Evolutionary conservation across 257 asterid species (phyloP).

Genomic region (Solanum chaucha): DNA sequence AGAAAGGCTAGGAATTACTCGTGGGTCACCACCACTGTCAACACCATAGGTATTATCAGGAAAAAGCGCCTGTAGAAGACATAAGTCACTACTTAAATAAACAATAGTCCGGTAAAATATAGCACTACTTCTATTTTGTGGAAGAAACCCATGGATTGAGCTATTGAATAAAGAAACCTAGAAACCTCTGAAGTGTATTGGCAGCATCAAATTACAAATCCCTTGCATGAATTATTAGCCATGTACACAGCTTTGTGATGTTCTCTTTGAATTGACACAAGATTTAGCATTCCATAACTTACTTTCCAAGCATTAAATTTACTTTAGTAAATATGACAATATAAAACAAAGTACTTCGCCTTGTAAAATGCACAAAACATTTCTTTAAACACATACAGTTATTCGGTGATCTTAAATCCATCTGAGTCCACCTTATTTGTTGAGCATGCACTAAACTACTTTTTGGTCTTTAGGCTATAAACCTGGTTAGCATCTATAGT

Average conservation of each 20-base stretch:
- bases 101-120: background rate
- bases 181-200: background rate
- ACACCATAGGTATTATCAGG: slow-evolving; percentile 96
- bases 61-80: slow-evolving; percentile 66
- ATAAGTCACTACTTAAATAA: background rate
- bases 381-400: background rate
- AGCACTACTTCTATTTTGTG: background rate
- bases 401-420: background rate
- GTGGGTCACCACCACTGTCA: slow-evolving; percentile 98
- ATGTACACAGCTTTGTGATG: background rate
- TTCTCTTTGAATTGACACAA: background rate
- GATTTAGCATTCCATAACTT: background rate
- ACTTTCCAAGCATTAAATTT: background rate
- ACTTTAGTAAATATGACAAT: background rate
- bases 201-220: background rate
- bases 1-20: slow-evolving; percentile 80
- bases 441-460: background rate
- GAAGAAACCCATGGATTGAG: background rate
- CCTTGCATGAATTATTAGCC: background rate
- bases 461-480: background rate
- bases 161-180: background rate
- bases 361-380: background rate
- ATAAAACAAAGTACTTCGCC: background rate
- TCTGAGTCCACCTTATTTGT: background rate
- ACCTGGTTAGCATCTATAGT: background rate